phyloP scores from a whole-genome alignment of 768 basidiomycete genomes.

The Leccinellum albellum region DNA sequence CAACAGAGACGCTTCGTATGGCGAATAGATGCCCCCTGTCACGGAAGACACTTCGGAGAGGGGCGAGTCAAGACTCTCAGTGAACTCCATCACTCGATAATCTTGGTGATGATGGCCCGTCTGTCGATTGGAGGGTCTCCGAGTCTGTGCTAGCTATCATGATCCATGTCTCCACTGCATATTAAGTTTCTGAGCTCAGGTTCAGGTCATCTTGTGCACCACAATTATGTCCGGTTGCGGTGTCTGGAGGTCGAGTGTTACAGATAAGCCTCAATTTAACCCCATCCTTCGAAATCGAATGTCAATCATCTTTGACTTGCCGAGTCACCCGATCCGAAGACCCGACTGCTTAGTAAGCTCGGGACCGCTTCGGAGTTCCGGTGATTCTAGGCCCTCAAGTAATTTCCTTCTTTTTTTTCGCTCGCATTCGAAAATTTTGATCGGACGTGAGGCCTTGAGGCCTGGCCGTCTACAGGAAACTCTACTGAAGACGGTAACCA shows the following conservation, averaged over 20 bases:
- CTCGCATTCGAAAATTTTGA: neutral
- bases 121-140: neutral
- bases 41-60: slow-evolving; percentile 1
- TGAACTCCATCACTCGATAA: slow-evolving; percentile 1
- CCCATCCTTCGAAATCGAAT: neutral
- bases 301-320: neutral
- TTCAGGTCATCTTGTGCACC: neutral
- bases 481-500: too few relatives aligned
- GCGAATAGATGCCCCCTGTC: slow-evolving; percentile 2
- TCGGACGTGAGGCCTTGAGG: too few relatives aligned
- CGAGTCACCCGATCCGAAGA: neutral
- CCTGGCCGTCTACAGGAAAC: too few relatives aligned
- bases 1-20: slow-evolving; percentile 6
- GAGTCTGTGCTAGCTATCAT: neutral
- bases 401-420: neutral
- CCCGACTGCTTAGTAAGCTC: too few relatives aligned
- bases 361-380: too few relatives aligned
- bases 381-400: too few relatives aligned
- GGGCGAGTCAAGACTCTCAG: neutral
- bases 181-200: neutral
- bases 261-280: neutral
- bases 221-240: neutral
- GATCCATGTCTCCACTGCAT: neutral
- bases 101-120: neutral
- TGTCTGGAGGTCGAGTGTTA: neutral